Base-by-base conservation (phyloP, 176 grass and related monocot species). In the Aegilops sharonensis region DNA sequence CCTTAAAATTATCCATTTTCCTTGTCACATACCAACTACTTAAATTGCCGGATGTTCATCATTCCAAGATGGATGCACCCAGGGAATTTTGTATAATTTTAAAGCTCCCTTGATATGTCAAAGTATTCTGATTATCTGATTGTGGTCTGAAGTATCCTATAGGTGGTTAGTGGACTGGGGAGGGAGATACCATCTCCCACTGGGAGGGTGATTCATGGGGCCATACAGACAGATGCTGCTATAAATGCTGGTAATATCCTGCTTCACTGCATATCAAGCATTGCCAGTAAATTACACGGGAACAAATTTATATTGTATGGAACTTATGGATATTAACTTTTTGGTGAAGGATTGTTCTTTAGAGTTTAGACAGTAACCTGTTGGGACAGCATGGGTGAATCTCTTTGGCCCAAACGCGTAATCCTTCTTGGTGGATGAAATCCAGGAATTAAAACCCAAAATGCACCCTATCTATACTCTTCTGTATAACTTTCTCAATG, bases 191-290 rank as follows among this genome's bases (percentile, higher is more conserved):
- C 95, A 70, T 94, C 95, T 21, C 95, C 90, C 17, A 94, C 30
- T 84, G 95, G 95, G 27, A 89, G 92, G 84, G 68, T 79, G 2
- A 94, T 97, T 70, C 81, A 68, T 85, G 92, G 92, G 57, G 92
- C 79, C 29, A 94, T 97, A 84, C 95, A 97, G 86, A 97, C 90
- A 85, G 95, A 97, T 86, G 89, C 95, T 91, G 92, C 95, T 89
- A 94, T 94, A 79, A 97, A 97, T 88, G 57, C 95, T 86, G 95
- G 95, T 97, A 94, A 84, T 70, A 1, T 40, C 0, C 65, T 74
- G 15, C 77, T 88, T 78, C 50, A 17, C 23, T 43, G 24, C 24
- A 67, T 92, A 84, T 45, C 11, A 69, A 70, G 47, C 29, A 75
- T 75, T 8, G 27, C 29, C 72, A 75, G 25, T 75, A 75, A 50